A percentile compares a stretch with the other conserved stretches of the same genome.
phyloP scores from a whole-genome alignment of 2,329 filamentous ascomycete species.

The Cytospora chrysosperma region DNA sequence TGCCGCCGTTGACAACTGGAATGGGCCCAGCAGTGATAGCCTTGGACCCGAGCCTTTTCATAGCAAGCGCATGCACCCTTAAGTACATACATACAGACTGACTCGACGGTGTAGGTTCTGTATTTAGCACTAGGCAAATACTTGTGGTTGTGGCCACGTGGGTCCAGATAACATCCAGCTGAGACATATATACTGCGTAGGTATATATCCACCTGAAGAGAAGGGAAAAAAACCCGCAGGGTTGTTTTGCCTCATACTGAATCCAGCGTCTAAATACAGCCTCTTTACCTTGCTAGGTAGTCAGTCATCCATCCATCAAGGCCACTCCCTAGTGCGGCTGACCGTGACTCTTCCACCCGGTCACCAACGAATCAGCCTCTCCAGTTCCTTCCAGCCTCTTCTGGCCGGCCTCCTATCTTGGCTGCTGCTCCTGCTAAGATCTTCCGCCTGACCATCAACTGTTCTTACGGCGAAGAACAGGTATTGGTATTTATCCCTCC shows the following conservation, averaged over 20 bases:
- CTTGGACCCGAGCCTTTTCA: not conserved
- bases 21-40: not conserved
- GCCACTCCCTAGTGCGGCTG: not conserved
- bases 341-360: not conserved
- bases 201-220: not conserved
- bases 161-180: conserved; percentile 2
- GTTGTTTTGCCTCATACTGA: not conserved
- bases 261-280: not conserved
- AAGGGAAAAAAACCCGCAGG: not conserved
- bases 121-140: not conserved
- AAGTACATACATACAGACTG: no score
- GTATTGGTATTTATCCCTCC: not conserved
- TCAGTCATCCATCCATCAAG: not conserved
- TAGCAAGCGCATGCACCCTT: no score
- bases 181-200: not conserved
- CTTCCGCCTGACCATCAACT: not conserved
- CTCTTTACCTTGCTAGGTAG: not conserved
- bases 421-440: not conserved
- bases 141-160: conserved; percentile 10
- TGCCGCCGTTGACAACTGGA: not conserved
- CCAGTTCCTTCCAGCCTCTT: not conserved
- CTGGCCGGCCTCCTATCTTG: not conserved
- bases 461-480: not conserved
- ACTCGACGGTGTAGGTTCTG: not conserved
- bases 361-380: not conserved